Conservation (phyloP, 2,329 filamentous ascomycete species). For the Colletotrichum shisoi region DNA sequence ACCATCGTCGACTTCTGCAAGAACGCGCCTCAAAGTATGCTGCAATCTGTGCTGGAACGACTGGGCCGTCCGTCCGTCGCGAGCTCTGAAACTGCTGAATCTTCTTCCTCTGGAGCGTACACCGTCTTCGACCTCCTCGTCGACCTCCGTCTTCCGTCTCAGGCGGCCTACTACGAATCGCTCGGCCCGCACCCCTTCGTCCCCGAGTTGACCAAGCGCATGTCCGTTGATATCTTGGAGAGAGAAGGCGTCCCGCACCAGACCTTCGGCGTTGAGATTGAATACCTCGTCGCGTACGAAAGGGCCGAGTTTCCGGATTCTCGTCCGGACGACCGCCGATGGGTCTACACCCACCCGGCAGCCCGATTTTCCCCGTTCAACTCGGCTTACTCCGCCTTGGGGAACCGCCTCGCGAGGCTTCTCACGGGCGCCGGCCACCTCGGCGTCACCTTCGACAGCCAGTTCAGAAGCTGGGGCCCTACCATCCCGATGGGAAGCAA, state of each 20-base stretch:
- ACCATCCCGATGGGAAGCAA: not conserved
- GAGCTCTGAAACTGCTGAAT: too few relatives aligned
- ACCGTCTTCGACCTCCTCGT: constrained; percentile 6
- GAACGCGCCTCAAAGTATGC: not conserved
- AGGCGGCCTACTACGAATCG: constrained; percentile 13
- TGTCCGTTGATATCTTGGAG: constrained; percentile 14
- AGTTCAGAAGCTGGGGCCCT: not conserved
- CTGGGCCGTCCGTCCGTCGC: not conserved
- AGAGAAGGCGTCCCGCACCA: constrained; percentile 6
- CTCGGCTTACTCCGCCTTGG: not conserved
- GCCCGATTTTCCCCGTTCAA: not conserved
- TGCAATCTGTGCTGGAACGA: not conserved
- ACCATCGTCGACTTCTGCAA: constrained; percentile 18
- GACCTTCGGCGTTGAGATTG: constrained; percentile 35
- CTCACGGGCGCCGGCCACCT: constrained; percentile 14
- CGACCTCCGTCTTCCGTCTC: not conserved
- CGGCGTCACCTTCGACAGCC: not conserved
- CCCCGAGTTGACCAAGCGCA: constrained; percentile 10
- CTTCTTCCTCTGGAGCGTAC: not conserved
- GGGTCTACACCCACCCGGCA: constrained; percentile 5
- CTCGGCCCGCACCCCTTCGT: constrained; percentile 4
- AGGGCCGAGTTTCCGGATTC: not conserved
- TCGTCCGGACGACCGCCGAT: constrained; percentile 8
- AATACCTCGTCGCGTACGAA: constrained; percentile 25
- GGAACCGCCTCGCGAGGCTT: not conserved